phyloP scores from a whole-genome alignment of 768 basidiomycete species.

The Tulasnella calospora region DNA sequence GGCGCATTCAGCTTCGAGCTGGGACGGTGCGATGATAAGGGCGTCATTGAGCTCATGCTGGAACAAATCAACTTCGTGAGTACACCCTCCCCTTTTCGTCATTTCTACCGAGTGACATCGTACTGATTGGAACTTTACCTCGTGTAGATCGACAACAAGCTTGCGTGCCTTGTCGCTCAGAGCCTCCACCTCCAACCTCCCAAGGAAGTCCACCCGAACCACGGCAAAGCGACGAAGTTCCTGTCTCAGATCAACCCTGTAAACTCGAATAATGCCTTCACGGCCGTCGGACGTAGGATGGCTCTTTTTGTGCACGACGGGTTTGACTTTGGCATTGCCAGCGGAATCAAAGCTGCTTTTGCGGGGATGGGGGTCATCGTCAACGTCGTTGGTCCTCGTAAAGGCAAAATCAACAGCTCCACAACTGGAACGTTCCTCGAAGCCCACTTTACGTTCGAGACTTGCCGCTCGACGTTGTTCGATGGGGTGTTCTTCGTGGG shows the following conservation, averaged over 20 bases:
- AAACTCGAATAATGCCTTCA: constrained; percentile 34
- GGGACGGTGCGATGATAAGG: constrained; percentile 71
- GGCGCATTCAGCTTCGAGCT: constrained; percentile 76
- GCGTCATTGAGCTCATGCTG: constrained; percentile 64
- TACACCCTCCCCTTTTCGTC: neutral
- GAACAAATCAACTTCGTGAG: constrained; percentile 48
- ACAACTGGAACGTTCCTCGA: constrained; percentile 38
- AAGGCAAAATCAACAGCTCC: constrained; percentile 49
- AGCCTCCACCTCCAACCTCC: constrained; percentile 61
- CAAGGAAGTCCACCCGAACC: constrained; percentile 47
- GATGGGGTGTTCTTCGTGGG: constrained; percentile 78
- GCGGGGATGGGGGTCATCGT: constrained; percentile 51
- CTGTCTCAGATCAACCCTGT: constrained; percentile 10
- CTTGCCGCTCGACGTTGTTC: constrained; percentile 75
- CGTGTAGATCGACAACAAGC: constrained; percentile 59
- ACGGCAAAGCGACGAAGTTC: constrained; percentile 42
- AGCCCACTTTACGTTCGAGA: constrained; percentile 68
- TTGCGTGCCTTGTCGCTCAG: constrained; percentile 63
- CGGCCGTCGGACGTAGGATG: constrained; percentile 54
- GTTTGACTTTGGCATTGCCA: constrained; percentile 58
- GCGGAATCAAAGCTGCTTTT: constrained; percentile 53
- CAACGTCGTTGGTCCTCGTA: constrained; percentile 61
- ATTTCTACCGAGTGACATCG: no score
- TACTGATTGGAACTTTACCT: no score
- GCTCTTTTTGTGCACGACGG: constrained; percentile 74